phyloP scores from a whole-genome alignment of 768 basidiomycete genomes.

The Pulveroboletus sp. region DNA sequence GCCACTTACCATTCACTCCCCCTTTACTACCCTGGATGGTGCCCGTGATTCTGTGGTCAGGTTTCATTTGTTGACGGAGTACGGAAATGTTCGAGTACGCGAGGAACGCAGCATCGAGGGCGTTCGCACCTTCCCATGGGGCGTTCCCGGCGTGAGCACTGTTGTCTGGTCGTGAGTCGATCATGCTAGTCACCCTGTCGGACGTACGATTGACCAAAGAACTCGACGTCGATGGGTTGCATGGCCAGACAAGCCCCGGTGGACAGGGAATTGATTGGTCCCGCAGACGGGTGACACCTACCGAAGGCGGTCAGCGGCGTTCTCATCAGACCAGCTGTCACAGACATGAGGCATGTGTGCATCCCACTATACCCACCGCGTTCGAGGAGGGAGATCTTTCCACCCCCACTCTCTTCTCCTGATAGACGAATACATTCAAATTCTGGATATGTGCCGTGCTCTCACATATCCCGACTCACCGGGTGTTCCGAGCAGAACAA shows the following conservation, averaged over 20 bases:
- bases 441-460: background rate
- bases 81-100: slow-evolving; percentile 77
- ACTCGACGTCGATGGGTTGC: slow-evolving; percentile 64
- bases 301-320: slow-evolving; percentile 9
- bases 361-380: slow-evolving; percentile 75
- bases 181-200: background rate
- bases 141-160: slow-evolving; percentile 78
- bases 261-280: slow-evolving; percentile 45
- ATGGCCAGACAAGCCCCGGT: slow-evolving; percentile 57
- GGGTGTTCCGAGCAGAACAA: slow-evolving; percentile 76
- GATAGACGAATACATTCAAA: slow-evolving; percentile 4
- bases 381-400: slow-evolving; percentile 71
- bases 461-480: slow-evolving; percentile 34
- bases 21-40: slow-evolving; percentile 66
- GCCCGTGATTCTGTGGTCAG: slow-evolving; percentile 75
- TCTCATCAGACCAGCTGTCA: slow-evolving; percentile 6
- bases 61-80: slow-evolving; percentile 83
- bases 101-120: slow-evolving; percentile 82
- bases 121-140: slow-evolving; percentile 85
- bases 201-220: slow-evolving; percentile 66
- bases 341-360: slow-evolving; percentile 75
- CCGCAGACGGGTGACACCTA: slow-evolving; percentile 73
- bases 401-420: slow-evolving; percentile 79
- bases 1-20: slow-evolving; percentile 57
- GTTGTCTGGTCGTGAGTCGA: slow-evolving; percentile 7